A percentile compares a stretch with the other conserved stretches of the same genome.
Evolutionary conservation across 768 basidiomycete species (phyloP).

Genomic region (Naganishia friedmannii): DNA sequence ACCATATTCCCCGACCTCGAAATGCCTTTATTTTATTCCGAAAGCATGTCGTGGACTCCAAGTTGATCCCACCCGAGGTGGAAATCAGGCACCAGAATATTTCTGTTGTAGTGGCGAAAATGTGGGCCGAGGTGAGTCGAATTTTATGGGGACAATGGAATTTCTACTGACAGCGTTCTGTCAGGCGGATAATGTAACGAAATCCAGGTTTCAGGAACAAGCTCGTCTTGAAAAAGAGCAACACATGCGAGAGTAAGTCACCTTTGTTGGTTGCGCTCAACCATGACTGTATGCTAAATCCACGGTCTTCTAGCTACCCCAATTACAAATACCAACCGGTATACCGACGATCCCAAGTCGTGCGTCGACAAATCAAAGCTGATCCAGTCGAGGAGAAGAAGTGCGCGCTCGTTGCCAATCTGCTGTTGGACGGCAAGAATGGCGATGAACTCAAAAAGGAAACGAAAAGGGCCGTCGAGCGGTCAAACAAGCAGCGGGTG

Average conservation of each 20-base stretch:
- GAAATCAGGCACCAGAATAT: slow-evolving; percentile 72
- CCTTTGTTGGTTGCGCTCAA: background rate
- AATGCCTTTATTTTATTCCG: slow-evolving; percentile 80
- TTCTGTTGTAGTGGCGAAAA: slow-evolving; percentile 65
- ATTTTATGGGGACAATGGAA: background rate
- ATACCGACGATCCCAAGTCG: slow-evolving; percentile 46
- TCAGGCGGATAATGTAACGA: slow-evolving; percentile 43
- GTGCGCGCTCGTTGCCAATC: slow-evolving; percentile 41
- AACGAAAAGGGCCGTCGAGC: slow-evolving; percentile 16
- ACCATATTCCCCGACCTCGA: slow-evolving; percentile 68
- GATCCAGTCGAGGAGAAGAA: slow-evolving; percentile 49
- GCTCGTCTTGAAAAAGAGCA: slow-evolving; percentile 50
- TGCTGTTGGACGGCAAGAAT: slow-evolving; percentile 44
- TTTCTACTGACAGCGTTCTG: background rate
- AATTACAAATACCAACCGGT: slow-evolving; percentile 51
- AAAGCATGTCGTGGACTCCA: slow-evolving; percentile 67
- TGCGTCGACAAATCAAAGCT: slow-evolving; percentile 44
- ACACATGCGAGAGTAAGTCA: slow-evolving; percentile 46
- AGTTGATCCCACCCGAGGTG: slow-evolving; percentile 59
- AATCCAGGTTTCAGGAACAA: slow-evolving; percentile 46
- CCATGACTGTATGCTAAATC: background rate
- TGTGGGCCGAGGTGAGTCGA: slow-evolving; percentile 62
- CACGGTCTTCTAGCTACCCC: slow-evolving; percentile 37
- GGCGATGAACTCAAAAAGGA: slow-evolving; percentile 43
- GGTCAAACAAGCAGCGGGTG: slow-evolving; percentile 40